Evolutionary conservation across 306 rosid genomes (phyloP).

Genomic region (Acacia confusa): DNA sequence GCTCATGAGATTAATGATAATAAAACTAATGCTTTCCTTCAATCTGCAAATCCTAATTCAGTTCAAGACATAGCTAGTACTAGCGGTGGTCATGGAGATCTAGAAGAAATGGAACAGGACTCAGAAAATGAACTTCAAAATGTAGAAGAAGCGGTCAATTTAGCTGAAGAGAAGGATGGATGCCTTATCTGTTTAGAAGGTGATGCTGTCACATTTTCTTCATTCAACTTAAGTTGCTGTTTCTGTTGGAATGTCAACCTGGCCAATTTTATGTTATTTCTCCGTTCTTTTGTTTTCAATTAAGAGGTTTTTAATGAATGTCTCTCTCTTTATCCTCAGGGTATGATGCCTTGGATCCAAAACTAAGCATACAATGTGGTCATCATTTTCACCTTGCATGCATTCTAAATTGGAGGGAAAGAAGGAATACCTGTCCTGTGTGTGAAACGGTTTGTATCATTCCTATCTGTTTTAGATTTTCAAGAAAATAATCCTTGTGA

Average conservation of each 20-base stretch:
- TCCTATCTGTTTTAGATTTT: slow-evolving; percentile 13
- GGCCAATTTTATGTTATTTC: slow-evolving; percentile 10
- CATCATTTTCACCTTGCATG: slow-evolving; percentile 98
- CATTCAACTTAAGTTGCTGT: background rate
- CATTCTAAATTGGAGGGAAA: slow-evolving; percentile 98
- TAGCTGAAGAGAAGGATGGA: slow-evolving; percentile 75
- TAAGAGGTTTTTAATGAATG: slow-evolving; percentile 11
- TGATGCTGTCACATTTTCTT: slow-evolving; percentile 36
- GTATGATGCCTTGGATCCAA: slow-evolving; percentile 81
- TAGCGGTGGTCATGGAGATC: slow-evolving; percentile 46
- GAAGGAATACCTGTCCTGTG: slow-evolving; percentile 88
- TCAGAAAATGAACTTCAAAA: slow-evolving; percentile 73
- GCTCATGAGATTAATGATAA: slow-evolving; percentile 52
- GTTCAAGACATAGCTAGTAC: slow-evolving; percentile 49
- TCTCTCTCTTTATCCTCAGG: slow-evolving; percentile 52
- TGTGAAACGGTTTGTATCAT: slow-evolving; percentile 75
- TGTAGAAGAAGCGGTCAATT: slow-evolving; percentile 46
- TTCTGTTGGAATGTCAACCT: background rate
- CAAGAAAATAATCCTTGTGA: background rate
- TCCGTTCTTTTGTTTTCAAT: slow-evolving; percentile 27
- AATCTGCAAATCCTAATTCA: slow-evolving; percentile 57
- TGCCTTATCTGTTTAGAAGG: slow-evolving; percentile 99
- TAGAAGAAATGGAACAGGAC: slow-evolving; percentile 55
- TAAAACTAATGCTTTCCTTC: slow-evolving; percentile 50
- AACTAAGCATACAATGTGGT: slow-evolving; percentile 67